Conservation (phyloP, 1,139 yeast species). For the Zygosaccharomyces sapae region DNA sequence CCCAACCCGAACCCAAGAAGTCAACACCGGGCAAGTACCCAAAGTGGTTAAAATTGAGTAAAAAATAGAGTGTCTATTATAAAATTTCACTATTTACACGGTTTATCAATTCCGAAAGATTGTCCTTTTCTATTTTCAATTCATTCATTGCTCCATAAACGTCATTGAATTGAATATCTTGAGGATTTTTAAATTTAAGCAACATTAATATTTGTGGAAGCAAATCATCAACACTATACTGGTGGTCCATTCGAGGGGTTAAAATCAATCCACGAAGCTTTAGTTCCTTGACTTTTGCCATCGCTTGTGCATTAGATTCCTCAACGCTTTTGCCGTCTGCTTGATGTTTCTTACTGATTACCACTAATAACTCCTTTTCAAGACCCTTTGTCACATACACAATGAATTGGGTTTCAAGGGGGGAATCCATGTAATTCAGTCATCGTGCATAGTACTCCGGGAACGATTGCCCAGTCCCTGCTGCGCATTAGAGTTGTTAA, state of each 20-base stretch:
- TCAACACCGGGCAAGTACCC: constrained; percentile 32
- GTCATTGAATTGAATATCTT: constrained; percentile 13
- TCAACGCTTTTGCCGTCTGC: constrained; percentile 1
- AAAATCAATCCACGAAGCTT: constrained; percentile 3
- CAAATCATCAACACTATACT: constrained; percentile 6
- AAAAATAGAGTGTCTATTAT: constrained; percentile 25
- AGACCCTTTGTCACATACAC: constrained; percentile 24
- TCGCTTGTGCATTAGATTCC: constrained; percentile 6
- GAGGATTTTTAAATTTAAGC: constrained; percentile 14
- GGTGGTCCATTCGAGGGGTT: not conserved
- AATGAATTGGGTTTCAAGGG: constrained; percentile 8
- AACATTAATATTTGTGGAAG: constrained; percentile 15
- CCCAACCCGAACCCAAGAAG: constrained; percentile 8
- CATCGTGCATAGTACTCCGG: constrained; percentile 23
- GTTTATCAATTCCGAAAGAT: constrained; percentile 5
- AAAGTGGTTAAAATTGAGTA: constrained; percentile 40
- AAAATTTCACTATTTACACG: constrained; percentile 8
- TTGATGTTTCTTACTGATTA: constrained; percentile 10
- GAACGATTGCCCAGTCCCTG: constrained; percentile 26
- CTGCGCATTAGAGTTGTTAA: constrained; percentile 22
- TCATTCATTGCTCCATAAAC: constrained; percentile 13
- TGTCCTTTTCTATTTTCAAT: constrained; percentile 8
- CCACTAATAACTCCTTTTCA: constrained; percentile 19
- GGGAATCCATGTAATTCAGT: constrained; percentile 17
- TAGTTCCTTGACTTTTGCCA: constrained; percentile 4